A percentile compares a stretch with the other conserved stretches of the same genome.
Conservation (phyloP, 2,329 filamentous ascomycete species). For the Colletotrichum gloeosporioides region DNA sequence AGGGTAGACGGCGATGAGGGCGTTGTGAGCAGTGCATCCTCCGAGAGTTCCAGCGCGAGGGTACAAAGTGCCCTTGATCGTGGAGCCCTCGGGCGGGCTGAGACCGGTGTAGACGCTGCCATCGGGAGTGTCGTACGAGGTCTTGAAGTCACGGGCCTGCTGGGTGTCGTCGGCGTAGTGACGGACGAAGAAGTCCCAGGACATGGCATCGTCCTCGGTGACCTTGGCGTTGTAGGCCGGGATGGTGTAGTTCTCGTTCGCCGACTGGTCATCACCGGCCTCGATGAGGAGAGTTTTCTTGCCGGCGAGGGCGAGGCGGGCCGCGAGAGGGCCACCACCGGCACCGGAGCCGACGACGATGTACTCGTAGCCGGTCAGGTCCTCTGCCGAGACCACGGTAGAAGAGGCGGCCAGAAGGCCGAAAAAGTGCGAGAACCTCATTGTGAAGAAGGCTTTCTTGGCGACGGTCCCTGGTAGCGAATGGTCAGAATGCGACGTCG, state of each 20-base stretch:
- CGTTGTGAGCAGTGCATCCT: constrained; percentile 63
- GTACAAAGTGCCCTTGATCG: constrained; percentile 59
- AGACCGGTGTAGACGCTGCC: constrained; percentile 59
- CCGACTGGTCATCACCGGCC: constrained; percentile 62
- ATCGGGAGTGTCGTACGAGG: constrained; percentile 57
- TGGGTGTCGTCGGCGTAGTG: constrained; percentile 61
- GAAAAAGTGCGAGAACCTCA: constrained; percentile 15
- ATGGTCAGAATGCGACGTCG: background rate
- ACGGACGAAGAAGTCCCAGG: constrained; percentile 69
- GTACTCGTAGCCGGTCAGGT: constrained; percentile 58
- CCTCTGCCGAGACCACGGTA: constrained; percentile 24
- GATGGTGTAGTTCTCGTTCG: constrained; percentile 53
- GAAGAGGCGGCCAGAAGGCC: constrained; percentile 25
- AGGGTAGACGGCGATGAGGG: constrained; percentile 57
- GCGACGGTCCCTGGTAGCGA: background rate
- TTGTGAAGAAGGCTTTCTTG: background rate
- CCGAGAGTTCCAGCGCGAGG: constrained; percentile 62
- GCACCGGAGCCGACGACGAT: constrained; percentile 66
- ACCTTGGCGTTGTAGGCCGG: constrained; percentile 58
- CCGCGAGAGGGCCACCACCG: constrained; percentile 63
- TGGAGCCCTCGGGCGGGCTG: constrained; percentile 56
- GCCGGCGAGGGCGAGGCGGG: constrained; percentile 63
- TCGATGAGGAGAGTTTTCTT: constrained; percentile 66
- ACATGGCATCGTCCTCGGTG: constrained; percentile 59
- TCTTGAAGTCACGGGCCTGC: constrained; percentile 63